Evolutionary conservation across 345 rosid genomes (phyloP), one percentile per base, ranked within the genome.

Genomic region (Zanthoxylum bungeanum): DNA sequence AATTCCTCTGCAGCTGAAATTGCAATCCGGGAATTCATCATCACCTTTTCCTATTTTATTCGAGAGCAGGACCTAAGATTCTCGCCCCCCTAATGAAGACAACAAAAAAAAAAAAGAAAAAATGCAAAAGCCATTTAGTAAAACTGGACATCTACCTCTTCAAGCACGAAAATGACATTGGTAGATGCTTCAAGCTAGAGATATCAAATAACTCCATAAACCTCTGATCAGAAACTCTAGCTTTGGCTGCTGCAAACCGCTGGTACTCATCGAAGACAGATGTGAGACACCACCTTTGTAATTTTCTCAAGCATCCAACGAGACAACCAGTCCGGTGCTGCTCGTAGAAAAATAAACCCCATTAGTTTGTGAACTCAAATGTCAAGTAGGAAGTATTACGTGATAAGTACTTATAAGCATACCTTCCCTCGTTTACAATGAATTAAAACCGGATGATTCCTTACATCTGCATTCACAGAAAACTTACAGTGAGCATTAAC

Each of bases 371-470:
- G 3, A 53, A 63, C 51, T 66, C 37, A 17, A 21, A 19, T 69
- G 40, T 60, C 34, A 24, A 22, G 57, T 1, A 44, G 33, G 42
- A 11, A 68, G 6, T 7, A 14, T 10, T 11, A 42, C 56, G 46
- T 11, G 21, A 55, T 34, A 63, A n/a, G n/a, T n/a, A n/a, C n/a
- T 36, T 40, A 22, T 24, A 37, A 21, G 76, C 81, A 56, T 81
- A 92, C 98, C 98, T 94, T 94, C 74, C 98, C 98, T 49, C 98
- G 77, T 46, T 94, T 94, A 72, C 97, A 94, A 66, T 94, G 98
- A 74, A 94, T 89, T 73, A 94, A 64, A 80, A 94, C 77, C 2
- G 98, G 98, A 77, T 90, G 98, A 73, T 92, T 94, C 84, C 84
- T 92, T 70, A 78, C 91, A 83, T 94, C 98, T 94, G 78, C 76